Evolutionary conservation across 257 asterid genomes (phyloP).

Genomic region (Solanum chiquidenum): DNA sequence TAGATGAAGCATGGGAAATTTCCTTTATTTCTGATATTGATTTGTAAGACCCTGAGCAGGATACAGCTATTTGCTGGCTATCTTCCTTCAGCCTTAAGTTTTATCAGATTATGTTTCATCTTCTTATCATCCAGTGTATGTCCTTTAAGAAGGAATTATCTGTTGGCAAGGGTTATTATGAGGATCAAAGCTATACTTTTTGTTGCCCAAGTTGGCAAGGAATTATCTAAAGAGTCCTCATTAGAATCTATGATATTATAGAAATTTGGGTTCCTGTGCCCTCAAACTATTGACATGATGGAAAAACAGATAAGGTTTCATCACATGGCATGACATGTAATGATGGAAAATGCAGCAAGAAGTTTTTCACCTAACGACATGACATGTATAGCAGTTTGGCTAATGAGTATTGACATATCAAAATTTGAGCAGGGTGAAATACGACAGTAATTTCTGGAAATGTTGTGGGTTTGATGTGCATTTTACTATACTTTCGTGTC

Average conservation of each 20-base stretch:
- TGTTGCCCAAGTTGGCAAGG: not conserved
- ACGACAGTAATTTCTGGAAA: not conserved
- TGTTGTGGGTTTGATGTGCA: not conserved
- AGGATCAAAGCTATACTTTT: not conserved
- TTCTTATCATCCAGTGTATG: not conserved
- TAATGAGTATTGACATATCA: not conserved
- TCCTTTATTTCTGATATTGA: not conserved
- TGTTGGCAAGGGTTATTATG: not conserved
- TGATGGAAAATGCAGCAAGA: not conserved
- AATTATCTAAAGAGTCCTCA: not conserved
- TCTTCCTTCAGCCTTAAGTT: not conserved
- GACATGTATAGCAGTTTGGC: not conserved
- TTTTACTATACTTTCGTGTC: not conserved
- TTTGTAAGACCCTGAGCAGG: not conserved
- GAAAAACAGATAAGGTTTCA: not conserved
- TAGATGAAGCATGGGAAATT: not conserved
- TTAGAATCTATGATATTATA: not conserved
- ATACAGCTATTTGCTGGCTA: not conserved
- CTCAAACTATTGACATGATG: not conserved
- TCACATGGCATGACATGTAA: not conserved
- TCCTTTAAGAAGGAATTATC: not conserved
- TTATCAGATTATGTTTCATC: not conserved
- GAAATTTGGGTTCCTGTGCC: not conserved
- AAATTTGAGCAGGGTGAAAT: not conserved
- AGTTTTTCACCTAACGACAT: not conserved